phyloP scores from a whole-genome alignment of 257 asterid genomes.

The Catharanthus roseus region DNA sequence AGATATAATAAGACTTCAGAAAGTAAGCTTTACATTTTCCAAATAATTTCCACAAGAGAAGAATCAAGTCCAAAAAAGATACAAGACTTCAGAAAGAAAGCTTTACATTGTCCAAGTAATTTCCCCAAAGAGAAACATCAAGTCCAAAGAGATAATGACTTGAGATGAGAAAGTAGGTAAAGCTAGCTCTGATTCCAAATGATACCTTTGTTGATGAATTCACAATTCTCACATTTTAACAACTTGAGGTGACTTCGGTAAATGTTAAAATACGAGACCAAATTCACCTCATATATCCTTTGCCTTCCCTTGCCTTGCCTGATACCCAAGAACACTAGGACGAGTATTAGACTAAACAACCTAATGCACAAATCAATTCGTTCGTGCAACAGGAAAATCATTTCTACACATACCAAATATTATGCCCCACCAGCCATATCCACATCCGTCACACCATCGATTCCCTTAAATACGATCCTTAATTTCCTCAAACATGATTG shows the following conservation, averaged over 20 bases:
- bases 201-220: background rate
- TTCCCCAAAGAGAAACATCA: background rate
- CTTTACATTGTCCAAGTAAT: no score
- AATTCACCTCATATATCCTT: conserved; percentile 7
- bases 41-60: no score
- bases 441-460: conserved; percentile 54
- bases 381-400: background rate
- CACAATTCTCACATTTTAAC: background rate
- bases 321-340: background rate
- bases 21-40: no score
- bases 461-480: conserved; percentile 65
- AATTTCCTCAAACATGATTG: conserved; percentile 82
- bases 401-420: background rate
- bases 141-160: background rate
- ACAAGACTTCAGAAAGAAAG: no score
- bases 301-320: no score
- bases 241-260: conserved; percentile 9
- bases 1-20: no score
- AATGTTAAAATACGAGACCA: conserved; percentile 16
- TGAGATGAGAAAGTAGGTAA: no score
- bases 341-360: background rate
- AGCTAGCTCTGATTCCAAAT: conserved; percentile 4
- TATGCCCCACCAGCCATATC: conserved; percentile 87
- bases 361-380: background rate
- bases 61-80: no score